phyloP scores from a whole-genome alignment of 2,329 filamentous ascomycete species.

The Fusarium tjaetaba region DNA sequence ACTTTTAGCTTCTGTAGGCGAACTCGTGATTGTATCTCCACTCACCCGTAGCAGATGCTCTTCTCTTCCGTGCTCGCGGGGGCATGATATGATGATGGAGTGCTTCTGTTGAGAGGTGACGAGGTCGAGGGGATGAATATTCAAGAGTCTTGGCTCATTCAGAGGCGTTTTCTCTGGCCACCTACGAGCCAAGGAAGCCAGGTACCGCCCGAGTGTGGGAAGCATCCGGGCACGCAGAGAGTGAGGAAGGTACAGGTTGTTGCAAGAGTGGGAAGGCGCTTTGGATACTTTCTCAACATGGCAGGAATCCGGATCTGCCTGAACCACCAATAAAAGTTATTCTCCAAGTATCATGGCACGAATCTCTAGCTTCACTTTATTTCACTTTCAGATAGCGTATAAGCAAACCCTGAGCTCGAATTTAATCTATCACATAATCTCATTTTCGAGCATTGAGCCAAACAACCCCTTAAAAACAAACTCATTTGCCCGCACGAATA shows the following conservation, averaged over 20 bases:
- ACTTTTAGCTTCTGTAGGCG: not conserved
- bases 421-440: conserved; percentile 38
- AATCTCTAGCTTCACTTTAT: not conserved
- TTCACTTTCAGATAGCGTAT: not conserved
- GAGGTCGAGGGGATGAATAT: not conserved
- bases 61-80: conserved; percentile 43
- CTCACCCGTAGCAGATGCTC: conserved; percentile 35
- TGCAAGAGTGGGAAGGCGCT: not conserved
- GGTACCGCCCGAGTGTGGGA: not conserved
- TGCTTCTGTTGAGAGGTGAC: not conserved
- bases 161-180: not conserved
- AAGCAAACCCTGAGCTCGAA: conserved; percentile 26
- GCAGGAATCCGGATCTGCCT: not conserved
- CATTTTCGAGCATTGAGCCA: conserved; percentile 30
- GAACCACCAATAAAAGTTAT: not conserved
- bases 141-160: too few species aligned
- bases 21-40: not conserved
- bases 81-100: conserved; percentile 36
- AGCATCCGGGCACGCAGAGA: not conserved
- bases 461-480: conserved; percentile 32
- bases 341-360: not conserved
- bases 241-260: not conserved
- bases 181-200: not conserved
- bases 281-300: not conserved
- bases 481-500: conserved; percentile 33